These are phyloP conservation scores for Infundibulicybe gibba DNA, from an alignment of 768 basidiomycete genomes.

Conservation along the genomic window DNA sequence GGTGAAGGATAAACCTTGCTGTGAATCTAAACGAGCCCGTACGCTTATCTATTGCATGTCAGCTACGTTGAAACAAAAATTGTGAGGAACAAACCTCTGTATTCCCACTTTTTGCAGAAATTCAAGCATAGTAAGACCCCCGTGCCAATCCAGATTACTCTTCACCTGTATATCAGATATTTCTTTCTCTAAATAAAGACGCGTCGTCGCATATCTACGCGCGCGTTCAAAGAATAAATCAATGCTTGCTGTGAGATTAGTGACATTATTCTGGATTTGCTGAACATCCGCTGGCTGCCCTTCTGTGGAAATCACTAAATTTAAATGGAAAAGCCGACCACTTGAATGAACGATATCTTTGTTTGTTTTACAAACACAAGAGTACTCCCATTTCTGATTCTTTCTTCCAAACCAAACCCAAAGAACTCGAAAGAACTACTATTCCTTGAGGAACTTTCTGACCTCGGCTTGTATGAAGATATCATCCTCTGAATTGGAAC, in stretches of 20 bases:
- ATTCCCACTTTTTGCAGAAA: slow-evolving; percentile 83
- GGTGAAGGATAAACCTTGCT: slow-evolving; percentile 93
- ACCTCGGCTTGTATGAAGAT: slow-evolving; percentile 40
- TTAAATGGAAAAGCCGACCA: slow-evolving; percentile 75
- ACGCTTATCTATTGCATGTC: slow-evolving; percentile 48
- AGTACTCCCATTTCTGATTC: no score
- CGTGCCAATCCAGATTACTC: slow-evolving; percentile 73
- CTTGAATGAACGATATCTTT: slow-evolving; percentile 98
- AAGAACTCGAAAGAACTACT: no score
- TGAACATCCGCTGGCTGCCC: slow-evolving; percentile 61
- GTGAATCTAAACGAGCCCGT: slow-evolving; percentile 70
- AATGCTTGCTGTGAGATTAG: slow-evolving; percentile 58
- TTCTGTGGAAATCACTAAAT: no score
- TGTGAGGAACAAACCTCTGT: no score
- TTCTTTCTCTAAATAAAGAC: slow-evolving; percentile 17
- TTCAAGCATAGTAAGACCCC: slow-evolving; percentile 67
- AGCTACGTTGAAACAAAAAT: not conserved
- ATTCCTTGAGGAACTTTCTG: slow-evolving; percentile 40
- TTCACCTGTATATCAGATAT: slow-evolving; percentile 24
- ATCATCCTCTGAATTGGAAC: slow-evolving; percentile 32
- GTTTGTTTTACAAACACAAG: no score
- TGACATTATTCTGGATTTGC: slow-evolving; percentile 64
- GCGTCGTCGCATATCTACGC: slow-evolving; percentile 48
- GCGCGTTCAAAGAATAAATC: slow-evolving; percentile 73
- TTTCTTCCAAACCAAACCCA: no score